Conservation (phyloP, 768 basidiomycete species). For the Amanita pseudoporphyria region DNA sequence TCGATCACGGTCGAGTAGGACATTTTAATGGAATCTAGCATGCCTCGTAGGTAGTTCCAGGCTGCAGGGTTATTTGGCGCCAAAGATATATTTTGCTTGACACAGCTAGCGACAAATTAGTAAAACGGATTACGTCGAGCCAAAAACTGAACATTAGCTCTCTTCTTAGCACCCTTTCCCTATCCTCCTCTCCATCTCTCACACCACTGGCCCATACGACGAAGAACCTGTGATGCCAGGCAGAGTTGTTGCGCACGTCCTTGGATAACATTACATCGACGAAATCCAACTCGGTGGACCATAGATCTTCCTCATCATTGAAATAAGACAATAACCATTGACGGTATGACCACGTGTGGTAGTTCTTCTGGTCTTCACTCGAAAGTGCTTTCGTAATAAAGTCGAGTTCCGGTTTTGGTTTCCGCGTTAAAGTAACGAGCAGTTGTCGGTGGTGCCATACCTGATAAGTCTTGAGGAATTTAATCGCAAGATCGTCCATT, state of each 20-base stretch:
- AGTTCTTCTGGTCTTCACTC: constrained; percentile 80
- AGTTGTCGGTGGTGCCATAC: constrained; percentile 93
- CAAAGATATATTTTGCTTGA: constrained; percentile 73
- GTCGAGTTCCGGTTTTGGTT: constrained; percentile 57
- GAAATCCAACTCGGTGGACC: constrained; percentile 69
- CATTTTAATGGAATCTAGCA: constrained; percentile 52
- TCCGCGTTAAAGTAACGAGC: constrained; percentile 46
- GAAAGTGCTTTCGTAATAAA: constrained; percentile 71
- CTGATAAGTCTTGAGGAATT: constrained; percentile 91
- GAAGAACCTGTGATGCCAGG: constrained; percentile 95
- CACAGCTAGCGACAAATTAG: constrained; percentile 39
- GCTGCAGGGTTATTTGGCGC: constrained; percentile 92
- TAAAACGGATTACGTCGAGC: not conserved
- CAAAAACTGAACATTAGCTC: constrained; percentile 58
- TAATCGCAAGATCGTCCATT: constrained; percentile 81
- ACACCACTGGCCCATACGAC: constrained; percentile 66
- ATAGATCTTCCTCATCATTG: constrained; percentile 55
- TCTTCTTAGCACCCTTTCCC: constrained; percentile 46
- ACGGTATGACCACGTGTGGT: constrained; percentile 97
- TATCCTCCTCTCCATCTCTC: constrained; percentile 50
- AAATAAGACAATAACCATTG: constrained; percentile 91
- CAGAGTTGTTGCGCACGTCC: constrained; percentile 93
- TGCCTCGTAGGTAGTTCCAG: constrained; percentile 93
- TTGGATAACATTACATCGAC: constrained; percentile 56
- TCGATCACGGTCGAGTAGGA: constrained; percentile 45